Evolutionary conservation across 108 stramenopile genomes (phyloP), one percentile per base, ranked within the genome.

Genomic region (Cyclotella atomus): DNA sequence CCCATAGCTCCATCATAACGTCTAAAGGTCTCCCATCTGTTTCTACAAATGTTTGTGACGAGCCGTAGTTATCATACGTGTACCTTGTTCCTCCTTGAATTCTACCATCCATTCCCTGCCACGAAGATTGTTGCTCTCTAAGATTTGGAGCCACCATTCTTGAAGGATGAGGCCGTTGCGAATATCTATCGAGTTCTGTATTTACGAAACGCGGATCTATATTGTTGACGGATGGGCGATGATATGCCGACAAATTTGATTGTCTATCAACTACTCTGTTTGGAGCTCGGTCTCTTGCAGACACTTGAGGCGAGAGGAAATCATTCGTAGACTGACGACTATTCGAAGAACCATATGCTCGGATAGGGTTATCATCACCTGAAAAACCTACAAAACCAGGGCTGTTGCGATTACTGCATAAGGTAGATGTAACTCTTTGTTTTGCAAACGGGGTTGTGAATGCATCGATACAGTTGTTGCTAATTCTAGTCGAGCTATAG

Each of bases 1-100:
- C 76, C 76, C 72, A 82, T 8, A 85, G 19, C 20, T 85, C 70
- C 29, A 85, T 44, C n/a, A 65, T 57, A 5, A 77, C 75, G 56
- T 74, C 54, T 15, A 85, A 24, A 0, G 84, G 84, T 14, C 79
- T 50, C 0, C 76, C 81, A 28, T 85, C 81, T 4, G 70, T 72
- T 47, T 78, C 68, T 14, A 84, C 41, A 32, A 75, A 68, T 2
- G 69, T 59, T 34, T 72, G 76, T 1, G 71, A 72, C 30, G 43
- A 41, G 16, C 65, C 71, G 17, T 63, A 34, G 60, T 68, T 35
- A 55, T 23, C 12, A 25, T 59, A 77, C 19, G 70, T 72, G 1
- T 50, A 63, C 0, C 76, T 62, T n/a, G 71, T 66, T n/a, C 76
- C 76, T 32, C 76, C 76, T 30, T 77, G 76, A n/a, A 49, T 49